phyloP scores from a whole-genome alignment of 1,139 yeast genomes.

The Yamadazyma kanchanaburiensis region DNA sequence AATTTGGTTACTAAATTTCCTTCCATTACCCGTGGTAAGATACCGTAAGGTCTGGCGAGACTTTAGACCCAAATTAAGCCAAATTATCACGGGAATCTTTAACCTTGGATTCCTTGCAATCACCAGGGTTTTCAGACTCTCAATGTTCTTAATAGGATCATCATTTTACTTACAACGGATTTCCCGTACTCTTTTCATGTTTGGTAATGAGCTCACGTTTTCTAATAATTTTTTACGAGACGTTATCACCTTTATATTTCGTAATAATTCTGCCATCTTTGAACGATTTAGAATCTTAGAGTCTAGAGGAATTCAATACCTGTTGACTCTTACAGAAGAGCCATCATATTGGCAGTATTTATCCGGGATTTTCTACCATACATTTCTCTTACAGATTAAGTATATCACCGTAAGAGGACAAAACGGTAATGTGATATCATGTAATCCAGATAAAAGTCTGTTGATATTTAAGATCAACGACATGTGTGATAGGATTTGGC shows the following conservation, averaged over 20 bases:
- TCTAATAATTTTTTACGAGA: slow-evolving; percentile 28
- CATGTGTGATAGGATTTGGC: slow-evolving; percentile 13
- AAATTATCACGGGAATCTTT: slow-evolving; percentile 1
- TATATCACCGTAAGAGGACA: slow-evolving; percentile 4
- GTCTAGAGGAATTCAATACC: slow-evolving; percentile 4
- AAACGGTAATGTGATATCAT: slow-evolving; percentile 1
- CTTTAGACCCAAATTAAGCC: slow-evolving; percentile 7
- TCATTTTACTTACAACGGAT: slow-evolving; percentile 11
- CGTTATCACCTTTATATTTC: slow-evolving; percentile 23
- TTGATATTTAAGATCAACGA: slow-evolving; percentile 28
- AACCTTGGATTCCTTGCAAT: slow-evolving; percentile 5
- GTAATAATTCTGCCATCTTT: slow-evolving; percentile 14
- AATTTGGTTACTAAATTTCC: slow-evolving; percentile 15
- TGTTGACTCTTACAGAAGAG: slow-evolving; percentile 3
- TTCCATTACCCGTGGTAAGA: slow-evolving; percentile 29
- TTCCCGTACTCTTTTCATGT: slow-evolving; percentile 17
- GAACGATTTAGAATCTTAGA: slow-evolving; percentile 4
- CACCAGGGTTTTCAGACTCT: slow-evolving; percentile 15
- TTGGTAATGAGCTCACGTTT: slow-evolving; percentile 30
- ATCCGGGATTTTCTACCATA: slow-evolving; percentile 3
- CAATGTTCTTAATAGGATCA: slow-evolving; percentile 18
- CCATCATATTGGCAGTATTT: slow-evolving; percentile 3
- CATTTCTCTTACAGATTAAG: slow-evolving; percentile 3
- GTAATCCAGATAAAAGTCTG: slow-evolving; percentile 12
- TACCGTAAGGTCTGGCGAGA: slow-evolving; percentile 24